Evolutionary conservation across 2,329 filamentous ascomycete genomes (phyloP).

Genomic region (Zasmidium citrigriseum): DNA sequence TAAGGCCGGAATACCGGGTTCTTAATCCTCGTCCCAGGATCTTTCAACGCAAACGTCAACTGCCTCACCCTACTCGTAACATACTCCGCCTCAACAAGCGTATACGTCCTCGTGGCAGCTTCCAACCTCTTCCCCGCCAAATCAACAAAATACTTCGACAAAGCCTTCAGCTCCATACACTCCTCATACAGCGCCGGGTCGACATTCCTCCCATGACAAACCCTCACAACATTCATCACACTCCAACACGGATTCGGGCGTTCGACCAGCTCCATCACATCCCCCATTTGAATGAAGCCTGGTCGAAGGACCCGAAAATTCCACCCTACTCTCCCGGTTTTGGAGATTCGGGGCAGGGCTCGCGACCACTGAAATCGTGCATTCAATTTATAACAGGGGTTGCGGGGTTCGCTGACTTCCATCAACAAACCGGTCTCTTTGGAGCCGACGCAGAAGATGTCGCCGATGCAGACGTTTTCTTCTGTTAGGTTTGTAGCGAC

Average conservation of each 20-base stretch:
- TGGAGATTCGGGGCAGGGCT: constrained; percentile 12
- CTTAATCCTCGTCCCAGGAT: constrained; percentile 22
- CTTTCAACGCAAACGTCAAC: constrained; percentile 9
- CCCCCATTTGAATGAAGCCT: constrained; percentile 58
- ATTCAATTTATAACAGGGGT: constrained; percentile 67
- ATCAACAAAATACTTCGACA: constrained; percentile 8
- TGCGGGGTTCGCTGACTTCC: constrained; percentile 60
- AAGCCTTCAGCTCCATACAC: constrained; percentile 43
- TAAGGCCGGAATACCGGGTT: constrained; percentile 41
- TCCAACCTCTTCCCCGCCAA: constrained; percentile 32
- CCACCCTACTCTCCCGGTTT: constrained; percentile 18
- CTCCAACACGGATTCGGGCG: constrained; percentile 62
- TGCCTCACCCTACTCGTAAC: constrained; percentile 13
- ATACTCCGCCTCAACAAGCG: neutral
- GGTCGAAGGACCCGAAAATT: constrained; percentile 16
- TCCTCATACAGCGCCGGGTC: constrained; percentile 46
- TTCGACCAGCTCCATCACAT: constrained; percentile 58
- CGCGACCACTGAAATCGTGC: constrained; percentile 52
- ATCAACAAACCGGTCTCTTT: constrained; percentile 42
- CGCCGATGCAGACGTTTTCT: constrained; percentile 64
- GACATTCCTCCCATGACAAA: constrained; percentile 54
- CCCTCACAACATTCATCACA: constrained; percentile 59
- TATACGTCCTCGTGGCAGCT: constrained; percentile 34
- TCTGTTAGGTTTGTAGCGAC: constrained; percentile 60
- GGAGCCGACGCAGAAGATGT: constrained; percentile 52